phyloP scores from a whole-genome alignment of 345 rosid genomes.

The Excoecaria agallocha region DNA sequence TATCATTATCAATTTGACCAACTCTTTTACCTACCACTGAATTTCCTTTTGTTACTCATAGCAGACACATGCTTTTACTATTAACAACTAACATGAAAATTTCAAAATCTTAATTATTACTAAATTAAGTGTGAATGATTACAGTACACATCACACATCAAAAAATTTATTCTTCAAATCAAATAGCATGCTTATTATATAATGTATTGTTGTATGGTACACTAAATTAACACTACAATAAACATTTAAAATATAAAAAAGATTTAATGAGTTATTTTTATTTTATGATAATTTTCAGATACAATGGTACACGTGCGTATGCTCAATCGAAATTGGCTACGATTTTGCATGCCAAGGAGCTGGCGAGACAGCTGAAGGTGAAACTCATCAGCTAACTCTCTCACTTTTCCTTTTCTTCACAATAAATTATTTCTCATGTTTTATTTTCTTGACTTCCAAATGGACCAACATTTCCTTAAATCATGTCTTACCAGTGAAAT shows the following conservation, averaged over 20 bases:
- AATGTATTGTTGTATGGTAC: too few species aligned
- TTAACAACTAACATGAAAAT: neutral
- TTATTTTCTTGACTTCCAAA: conserved; percentile 10
- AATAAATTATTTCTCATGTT: neutral
- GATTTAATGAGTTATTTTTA: neutral
- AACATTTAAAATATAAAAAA: neutral
- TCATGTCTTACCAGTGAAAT: neutral
- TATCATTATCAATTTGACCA: neutral
- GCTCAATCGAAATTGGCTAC: conserved; percentile 85
- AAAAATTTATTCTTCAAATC: too few species aligned
- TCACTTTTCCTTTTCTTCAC: neutral
- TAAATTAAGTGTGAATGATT: too few species aligned
- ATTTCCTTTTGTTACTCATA: neutral
- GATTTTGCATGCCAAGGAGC: conserved; percentile 79
- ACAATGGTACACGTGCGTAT: conserved; percentile 83
- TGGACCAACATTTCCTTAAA: conserved; percentile 1
- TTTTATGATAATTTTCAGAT: conserved; percentile 39
- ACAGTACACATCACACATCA: too few species aligned
- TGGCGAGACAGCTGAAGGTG: conserved; percentile 74
- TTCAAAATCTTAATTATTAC: neutral
- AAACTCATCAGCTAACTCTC: neutral
- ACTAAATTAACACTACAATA: neutral
- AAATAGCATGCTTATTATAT: too few species aligned
- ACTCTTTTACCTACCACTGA: neutral
- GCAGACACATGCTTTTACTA: neutral